Evolutionary conservation across 257 asterid species (phyloP).

Genomic region (Phtheirospermum japonicum): DNA sequence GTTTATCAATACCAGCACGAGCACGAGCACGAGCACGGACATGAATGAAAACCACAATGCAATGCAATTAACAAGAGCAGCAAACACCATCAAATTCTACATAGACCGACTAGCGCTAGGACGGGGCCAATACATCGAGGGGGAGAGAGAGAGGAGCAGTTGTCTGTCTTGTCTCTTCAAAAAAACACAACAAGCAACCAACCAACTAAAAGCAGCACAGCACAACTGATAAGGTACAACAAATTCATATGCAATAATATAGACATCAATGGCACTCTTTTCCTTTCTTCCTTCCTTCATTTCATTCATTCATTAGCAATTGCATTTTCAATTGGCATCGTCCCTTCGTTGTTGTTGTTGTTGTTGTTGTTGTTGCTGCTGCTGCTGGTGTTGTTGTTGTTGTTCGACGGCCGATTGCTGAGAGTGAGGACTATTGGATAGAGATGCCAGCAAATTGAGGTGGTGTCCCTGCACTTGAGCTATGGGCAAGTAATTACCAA

Average conservation of each 20-base stretch:
- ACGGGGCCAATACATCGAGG: slow-evolving; percentile 29
- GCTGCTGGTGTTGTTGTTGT: slow-evolving; percentile 45
- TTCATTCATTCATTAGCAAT: slow-evolving; percentile 30
- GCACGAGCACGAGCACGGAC: slow-evolving; percentile 27
- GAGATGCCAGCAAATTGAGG: slow-evolving; percentile 86
- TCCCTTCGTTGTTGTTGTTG: slow-evolving; percentile 57
- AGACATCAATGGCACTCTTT: slow-evolving; percentile 28
- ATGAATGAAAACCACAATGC: slow-evolving; percentile 27
- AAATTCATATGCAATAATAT: slow-evolving; percentile 36
- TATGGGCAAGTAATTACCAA: slow-evolving; percentile 88
- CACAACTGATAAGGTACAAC: slow-evolving; percentile 38
- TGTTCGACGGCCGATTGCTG: slow-evolving; percentile 42
- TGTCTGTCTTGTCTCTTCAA: slow-evolving; percentile 39
- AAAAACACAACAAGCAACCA: slow-evolving; percentile 36
- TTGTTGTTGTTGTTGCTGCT: too few relatives aligned
- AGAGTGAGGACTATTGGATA: slow-evolving; percentile 59
- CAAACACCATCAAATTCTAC: slow-evolving; percentile 33
- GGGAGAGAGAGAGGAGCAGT: slow-evolving; percentile 18
- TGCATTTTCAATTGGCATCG: slow-evolving; percentile 56
- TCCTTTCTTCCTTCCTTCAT: neutral
- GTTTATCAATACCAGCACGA: slow-evolving; percentile 42
- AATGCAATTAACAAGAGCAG: slow-evolving; percentile 37
- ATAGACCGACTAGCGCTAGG: slow-evolving; percentile 36
- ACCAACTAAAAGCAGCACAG: slow-evolving; percentile 28
- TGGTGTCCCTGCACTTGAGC: slow-evolving; percentile 91